phyloP scores from a whole-genome alignment of 306 rosid species.

The Acmispon strigosus region DNA sequence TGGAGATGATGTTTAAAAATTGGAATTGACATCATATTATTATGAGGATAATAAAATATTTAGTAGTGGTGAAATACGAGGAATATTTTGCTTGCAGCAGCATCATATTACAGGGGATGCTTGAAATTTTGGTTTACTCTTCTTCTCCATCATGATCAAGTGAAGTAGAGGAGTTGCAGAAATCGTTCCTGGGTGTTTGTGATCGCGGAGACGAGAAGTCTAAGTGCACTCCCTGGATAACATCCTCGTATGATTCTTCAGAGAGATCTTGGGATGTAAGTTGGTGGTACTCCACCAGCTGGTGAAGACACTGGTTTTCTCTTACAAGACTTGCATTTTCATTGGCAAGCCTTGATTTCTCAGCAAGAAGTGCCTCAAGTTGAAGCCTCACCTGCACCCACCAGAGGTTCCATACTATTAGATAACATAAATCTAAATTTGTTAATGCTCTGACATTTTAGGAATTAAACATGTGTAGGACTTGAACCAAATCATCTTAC shows the following conservation, averaged over 20 bases:
- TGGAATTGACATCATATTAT: too few relatives aligned
- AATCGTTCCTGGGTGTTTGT: conserved; percentile 30
- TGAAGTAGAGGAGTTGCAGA: conserved; percentile 28
- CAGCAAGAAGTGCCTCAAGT: conserved; percentile 83
- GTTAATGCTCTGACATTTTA: too few relatives aligned
- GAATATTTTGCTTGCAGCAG: not conserved
- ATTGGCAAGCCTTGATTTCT: conserved; percentile 83
- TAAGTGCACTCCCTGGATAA: conserved; percentile 63
- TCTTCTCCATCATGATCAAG: conserved; percentile 25
- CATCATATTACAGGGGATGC: conserved; percentile 6
- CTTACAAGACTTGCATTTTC: conserved; percentile 79
- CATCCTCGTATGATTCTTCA: conserved; percentile 61
- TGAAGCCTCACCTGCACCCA: conserved; percentile 97
- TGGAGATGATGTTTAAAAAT: too few relatives aligned
- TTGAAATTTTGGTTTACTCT: not conserved
- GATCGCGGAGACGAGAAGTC: conserved; percentile 80
- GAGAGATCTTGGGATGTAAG: conserved; percentile 68
- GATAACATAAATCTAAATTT: too few relatives aligned
- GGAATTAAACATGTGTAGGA: too few relatives aligned
- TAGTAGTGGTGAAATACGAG: too few relatives aligned
- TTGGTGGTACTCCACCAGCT: conserved; percentile 94
- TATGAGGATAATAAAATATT: too few relatives aligned
- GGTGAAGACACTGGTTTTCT: conserved; percentile 92
- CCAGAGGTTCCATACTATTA: too few relatives aligned
- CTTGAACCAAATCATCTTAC: too few relatives aligned